Base-by-base conservation (phyloP, 2,329 filamentous ascomycete species). In the Aureobasidium leucospermi region DNA sequence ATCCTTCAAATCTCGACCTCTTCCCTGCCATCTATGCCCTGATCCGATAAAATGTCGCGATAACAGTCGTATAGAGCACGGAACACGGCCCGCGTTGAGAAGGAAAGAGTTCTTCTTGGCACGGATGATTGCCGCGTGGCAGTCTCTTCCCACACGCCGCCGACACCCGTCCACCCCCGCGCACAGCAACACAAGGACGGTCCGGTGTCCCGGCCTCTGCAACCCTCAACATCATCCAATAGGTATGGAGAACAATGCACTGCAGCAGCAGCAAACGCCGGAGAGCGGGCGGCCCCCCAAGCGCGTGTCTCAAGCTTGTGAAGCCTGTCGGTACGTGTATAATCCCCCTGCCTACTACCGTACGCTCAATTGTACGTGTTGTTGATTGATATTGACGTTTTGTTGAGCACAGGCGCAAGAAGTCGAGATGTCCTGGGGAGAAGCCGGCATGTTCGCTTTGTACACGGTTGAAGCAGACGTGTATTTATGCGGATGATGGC, bases 381-480 rank as follows among this genome's bases (percentile, higher is more conserved):
- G 23, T 23, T 23, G 23, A 23, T 36, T 15, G 9, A 23, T 2
- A 49, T 16, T 49, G 47, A 49, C 19, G 32, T 48, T 23, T 28
- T 28, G 46, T 38, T 28, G 47, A 49, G 16, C 11, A 36, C 28
- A 59, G 56, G 11, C 56, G 56, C 38, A 59, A 59, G 29, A 59
- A 59, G 38, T 59, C 56, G 43, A 42, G 56, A 49, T 59, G 56
- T 51, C 56, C 56, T 13, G 56, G 56, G n/a, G 56, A 59, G 56
- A 59, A 59, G 39, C 56, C 56, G 19, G 45, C 45, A 7, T 59
- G 56, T 36, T 59, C 56, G 11, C 29, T 49, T 11, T 59, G 56
- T 28, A 28, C 47, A 29, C 42, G 56, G 8, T 23, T 59, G 15
- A 42, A 45, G 13, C 56, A 59, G 46, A 34, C 7, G n/a, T 59